A percentile compares a stretch with the other conserved stretches of the same genome.
phyloP scores from a whole-genome alignment of 2,329 filamentous ascomycete genomes.

The Aspergillus calidoustus region DNA sequence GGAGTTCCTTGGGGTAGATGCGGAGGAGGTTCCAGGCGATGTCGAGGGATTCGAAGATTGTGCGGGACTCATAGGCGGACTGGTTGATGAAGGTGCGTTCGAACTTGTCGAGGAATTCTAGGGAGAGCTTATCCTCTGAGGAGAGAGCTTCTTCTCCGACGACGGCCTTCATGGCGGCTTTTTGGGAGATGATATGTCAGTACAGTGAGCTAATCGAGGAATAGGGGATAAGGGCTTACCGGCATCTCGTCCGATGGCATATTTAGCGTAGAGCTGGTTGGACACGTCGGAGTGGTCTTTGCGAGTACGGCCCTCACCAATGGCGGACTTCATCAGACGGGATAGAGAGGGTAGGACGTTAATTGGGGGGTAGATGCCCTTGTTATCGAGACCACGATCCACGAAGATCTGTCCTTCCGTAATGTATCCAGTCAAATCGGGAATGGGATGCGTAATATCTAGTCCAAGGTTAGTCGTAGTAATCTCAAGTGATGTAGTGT shows the following conservation, averaged over 20 bases:
- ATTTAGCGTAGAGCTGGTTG: conserved; percentile 99
- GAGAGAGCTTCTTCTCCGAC: conserved; percentile 97
- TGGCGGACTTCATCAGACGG: conserved; percentile 99
- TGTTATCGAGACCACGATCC: conserved; percentile 91
- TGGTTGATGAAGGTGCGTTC: conserved; percentile 94
- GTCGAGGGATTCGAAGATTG: conserved; percentile 91
- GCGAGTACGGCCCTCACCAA: conserved; percentile 94
- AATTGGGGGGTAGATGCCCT: conserved; percentile 97
- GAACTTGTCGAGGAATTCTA: conserved; percentile 98
- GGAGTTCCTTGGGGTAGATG: conserved; percentile 96
- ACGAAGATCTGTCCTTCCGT: conserved; percentile 99
- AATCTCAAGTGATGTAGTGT: not conserved
- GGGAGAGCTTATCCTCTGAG: conserved; percentile 92
- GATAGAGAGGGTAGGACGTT: conserved; percentile 97
- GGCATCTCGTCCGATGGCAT: conserved; percentile 97
- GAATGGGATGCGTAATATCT: conserved; percentile 98
- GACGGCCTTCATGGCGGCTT: conserved; percentile 96
- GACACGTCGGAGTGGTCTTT: conserved; percentile 98
- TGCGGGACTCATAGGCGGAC: conserved; percentile 87
- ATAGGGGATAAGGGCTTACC: conserved; percentile 37
- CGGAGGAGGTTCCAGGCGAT: conserved; percentile 94
- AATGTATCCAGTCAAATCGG: conserved; percentile 98
- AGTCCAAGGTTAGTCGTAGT: conserved; percentile 11
- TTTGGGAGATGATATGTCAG: conserved; percentile 14
- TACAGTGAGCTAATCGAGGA: not conserved